phyloP scores from a whole-genome alignment of 495 filamentous ascomycete genomes.

The Aspergillus mulundensis region DNA sequence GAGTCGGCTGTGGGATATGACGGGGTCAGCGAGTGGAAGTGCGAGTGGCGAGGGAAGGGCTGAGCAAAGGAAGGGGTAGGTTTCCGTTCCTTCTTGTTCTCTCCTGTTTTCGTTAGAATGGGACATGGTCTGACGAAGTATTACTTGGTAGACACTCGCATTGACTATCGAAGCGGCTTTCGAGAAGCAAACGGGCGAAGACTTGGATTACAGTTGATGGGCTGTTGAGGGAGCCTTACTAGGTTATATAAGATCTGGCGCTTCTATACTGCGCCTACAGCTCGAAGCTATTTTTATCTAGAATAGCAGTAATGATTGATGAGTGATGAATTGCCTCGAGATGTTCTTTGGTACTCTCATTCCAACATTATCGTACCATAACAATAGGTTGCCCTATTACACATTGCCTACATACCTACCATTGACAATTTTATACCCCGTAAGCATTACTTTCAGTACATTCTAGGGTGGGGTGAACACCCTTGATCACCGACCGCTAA shows the following conservation, averaged over 20 bases:
- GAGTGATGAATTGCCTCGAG: conserved; percentile 10
- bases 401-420: too few species aligned
- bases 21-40: conserved; percentile 26
- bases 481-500: neutral
- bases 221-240: neutral
- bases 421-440: too few species aligned
- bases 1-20: conserved; percentile 53
- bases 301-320: neutral
- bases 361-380: neutral
- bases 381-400: too few species aligned
- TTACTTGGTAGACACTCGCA: neutral
- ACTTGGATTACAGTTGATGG: conserved; percentile 5
- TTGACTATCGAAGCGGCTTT: conserved; percentile 4
- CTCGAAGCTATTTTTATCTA: neutral
- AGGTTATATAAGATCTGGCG: neutral
- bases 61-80: conserved; percentile 12
- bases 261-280: neutral
- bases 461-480: neutral
- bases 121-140: neutral
- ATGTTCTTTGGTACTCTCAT: conserved; percentile 2
- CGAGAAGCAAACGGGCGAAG: neutral
- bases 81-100: conserved; percentile 9
- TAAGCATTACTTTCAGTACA: neutral
- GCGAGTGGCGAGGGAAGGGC: conserved; percentile 21
- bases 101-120: neutral